Evolutionary conservation across 176 grass and related monocot species (phyloP).

Genomic region (Tuctoria greenei): DNA sequence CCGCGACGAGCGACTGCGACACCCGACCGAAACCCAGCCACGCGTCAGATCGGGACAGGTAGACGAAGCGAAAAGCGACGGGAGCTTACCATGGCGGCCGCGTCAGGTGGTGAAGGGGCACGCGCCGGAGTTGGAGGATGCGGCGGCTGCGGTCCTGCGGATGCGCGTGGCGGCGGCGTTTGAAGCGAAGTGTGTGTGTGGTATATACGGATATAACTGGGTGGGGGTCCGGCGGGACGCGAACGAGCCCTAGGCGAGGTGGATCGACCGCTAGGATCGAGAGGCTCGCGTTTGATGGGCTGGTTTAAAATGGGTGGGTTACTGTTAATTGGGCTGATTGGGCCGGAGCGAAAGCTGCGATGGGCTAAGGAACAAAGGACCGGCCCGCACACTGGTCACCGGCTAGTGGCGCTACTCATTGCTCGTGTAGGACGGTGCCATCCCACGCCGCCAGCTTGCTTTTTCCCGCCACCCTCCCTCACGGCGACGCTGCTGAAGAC

Average conservation of each 20-base stretch:
- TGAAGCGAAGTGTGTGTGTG: not conserved
- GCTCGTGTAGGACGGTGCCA: not conserved
- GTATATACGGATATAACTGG: no score
- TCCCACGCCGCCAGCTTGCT: not conserved
- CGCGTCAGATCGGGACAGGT: not conserved
- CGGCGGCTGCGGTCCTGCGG: not conserved
- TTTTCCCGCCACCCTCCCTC: not conserved
- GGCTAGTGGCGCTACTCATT: no score
- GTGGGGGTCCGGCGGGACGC: not conserved
- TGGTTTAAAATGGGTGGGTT: not conserved
- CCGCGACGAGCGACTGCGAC: slow-evolving; percentile 65
- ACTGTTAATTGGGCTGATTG: no score
- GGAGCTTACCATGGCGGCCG: slow-evolving; percentile 34
- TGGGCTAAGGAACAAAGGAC: no score
- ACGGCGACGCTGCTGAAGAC: rapidly evolving
- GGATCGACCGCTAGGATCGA: slow-evolving; percentile 20
- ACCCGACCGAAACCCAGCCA: no score
- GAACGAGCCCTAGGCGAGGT: not conserved
- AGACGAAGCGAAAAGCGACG: no score
- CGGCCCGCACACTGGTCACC: no score
- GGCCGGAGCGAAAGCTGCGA: no score
- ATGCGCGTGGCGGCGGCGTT: not conserved
- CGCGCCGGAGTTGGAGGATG: not conserved
- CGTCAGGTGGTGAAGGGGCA: not conserved
- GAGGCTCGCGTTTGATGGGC: not conserved